These are phyloP conservation scores for Sclerospora graminicola DNA, from an alignment of 352 stramenopile species.

Conservation along the genomic window DNA sequence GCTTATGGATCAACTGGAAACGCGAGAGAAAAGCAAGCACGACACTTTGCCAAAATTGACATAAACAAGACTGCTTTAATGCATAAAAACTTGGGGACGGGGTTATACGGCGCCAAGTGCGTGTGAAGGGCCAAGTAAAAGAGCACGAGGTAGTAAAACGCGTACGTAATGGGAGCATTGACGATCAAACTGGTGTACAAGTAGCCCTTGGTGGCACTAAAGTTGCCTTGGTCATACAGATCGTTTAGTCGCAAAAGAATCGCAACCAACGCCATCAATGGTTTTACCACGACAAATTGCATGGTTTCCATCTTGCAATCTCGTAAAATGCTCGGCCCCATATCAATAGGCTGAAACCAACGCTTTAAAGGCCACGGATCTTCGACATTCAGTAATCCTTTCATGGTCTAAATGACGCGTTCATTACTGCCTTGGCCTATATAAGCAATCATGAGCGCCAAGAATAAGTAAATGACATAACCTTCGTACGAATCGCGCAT, in stretches of 20 bases:
- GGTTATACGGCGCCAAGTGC: no score
- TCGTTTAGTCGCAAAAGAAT: constrained; percentile 81
- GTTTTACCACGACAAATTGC: constrained; percentile 95
- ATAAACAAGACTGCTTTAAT: no score
- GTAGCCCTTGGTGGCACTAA: constrained; percentile 89
- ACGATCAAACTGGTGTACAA: constrained; percentile 90
- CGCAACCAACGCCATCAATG: constrained; percentile 80
- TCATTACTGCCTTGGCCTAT: constrained; percentile 88
- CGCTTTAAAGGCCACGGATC: constrained; percentile 67
- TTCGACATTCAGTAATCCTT: constrained; percentile 43
- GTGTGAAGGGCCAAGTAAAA: constrained; percentile 94
- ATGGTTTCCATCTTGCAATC: constrained; percentile 93
- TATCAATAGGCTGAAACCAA: constrained; percentile 55
- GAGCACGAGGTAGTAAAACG: constrained; percentile 95
- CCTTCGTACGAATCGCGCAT: constrained; percentile 97
- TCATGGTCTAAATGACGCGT: constrained; percentile 43
- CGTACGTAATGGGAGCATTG: constrained; percentile 95
- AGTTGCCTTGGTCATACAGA: constrained; percentile 80
- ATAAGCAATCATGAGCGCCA: constrained; percentile 94
- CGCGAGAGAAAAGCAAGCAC: constrained; percentile 85
- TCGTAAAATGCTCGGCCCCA: constrained; percentile 82
- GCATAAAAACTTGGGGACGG: no score
- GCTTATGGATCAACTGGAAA: constrained; percentile 84
- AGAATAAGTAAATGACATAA: constrained; percentile 97
- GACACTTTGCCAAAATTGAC: no score